phyloP scores from a whole-genome alignment of 352 stramenopile genomes.

The Pythium biforme region DNA sequence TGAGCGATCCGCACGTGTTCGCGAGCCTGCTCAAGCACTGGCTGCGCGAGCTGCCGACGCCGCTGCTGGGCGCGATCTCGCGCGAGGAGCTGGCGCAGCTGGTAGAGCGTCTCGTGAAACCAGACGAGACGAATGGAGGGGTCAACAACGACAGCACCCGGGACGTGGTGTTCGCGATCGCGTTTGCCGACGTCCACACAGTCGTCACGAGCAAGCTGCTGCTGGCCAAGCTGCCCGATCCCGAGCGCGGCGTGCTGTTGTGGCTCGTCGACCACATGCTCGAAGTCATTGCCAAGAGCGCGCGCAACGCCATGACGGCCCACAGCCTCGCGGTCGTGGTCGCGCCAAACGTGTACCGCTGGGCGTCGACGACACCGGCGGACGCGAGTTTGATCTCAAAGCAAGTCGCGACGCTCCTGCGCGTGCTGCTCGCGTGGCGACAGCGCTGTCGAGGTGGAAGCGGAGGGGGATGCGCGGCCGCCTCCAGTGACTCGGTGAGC shows the following conservation, averaged over 20 bases:
- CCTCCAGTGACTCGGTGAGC: too few relatives aligned
- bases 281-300: constrained; percentile 39
- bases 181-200: constrained; percentile 7
- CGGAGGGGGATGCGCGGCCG: too few relatives aligned
- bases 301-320: constrained; percentile 49
- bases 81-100: constrained; percentile 21
- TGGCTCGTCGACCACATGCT: constrained; percentile 73
- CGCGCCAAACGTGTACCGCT: constrained; percentile 53
- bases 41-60: constrained; percentile 51
- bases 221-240: constrained; percentile 29
- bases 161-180: constrained; percentile 15
- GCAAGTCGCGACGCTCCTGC: constrained; percentile 39
- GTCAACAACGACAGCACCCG: not conserved
- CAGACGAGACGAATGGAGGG: not conserved
- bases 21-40: constrained; percentile 64
- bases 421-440: constrained; percentile 41
- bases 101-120: constrained; percentile 24
- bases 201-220: constrained; percentile 18
- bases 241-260: constrained; percentile 43
- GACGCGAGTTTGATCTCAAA: constrained; percentile 25
- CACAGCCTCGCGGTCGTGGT: constrained; percentile 55
- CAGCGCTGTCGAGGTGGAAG: constrained; percentile 6
- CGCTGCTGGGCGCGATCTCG: constrained; percentile 30
- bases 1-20: constrained; percentile 52
- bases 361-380: constrained; percentile 23